Evolutionary conservation across 2,329 filamentous ascomycete genomes (phyloP), one percentile per base, ranked within the genome.

Genomic region (Fusarium floridanum): DNA sequence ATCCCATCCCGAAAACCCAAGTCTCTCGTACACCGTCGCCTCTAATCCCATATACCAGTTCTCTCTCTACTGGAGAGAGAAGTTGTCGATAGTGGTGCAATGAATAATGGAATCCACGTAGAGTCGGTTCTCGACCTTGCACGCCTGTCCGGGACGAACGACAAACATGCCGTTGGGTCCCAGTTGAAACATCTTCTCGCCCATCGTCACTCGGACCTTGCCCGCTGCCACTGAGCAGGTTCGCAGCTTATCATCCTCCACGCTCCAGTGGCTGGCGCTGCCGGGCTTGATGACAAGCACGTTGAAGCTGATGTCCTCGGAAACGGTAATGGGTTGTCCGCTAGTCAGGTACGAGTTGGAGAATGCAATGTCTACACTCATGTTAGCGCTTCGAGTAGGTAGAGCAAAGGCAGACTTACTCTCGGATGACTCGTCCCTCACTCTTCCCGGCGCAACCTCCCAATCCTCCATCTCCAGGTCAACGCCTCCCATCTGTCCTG

Each of bases 51-150:
- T 29, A 41, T 24, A 8, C 34, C n/a, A 63, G 36, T 17, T 17
- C 37, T 36, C 64, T 17, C 17, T 37, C 36, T 71, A 72, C 43
- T 66, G 70, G n/a, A 72, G 29, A 14, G 59, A 62, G 76, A 77
- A 78, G 9, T 77, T 70, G 9, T 48, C 64, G 24, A 85, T 73
- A 6, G 82, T 81, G 4, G 82, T 83, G 61, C 85, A 82, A 65
- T 87, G 85, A 45, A 88, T 68, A 20, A 83, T 80, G 0, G 85
- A 83, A 66, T 88, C 85, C 4, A 83, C 48, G 67, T 89, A 88
- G 0, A 85, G 76, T 36, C 80, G 78, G 69, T 89, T 89, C 66
- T 82, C 79, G 6, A 84, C 82, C 20, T 76, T 79, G 71, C 84
- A 86, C 2, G 64, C 63, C 61, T 78, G 79, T 0, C 84, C 84